A percentile compares a stretch with the other conserved stretches of the same genome.
Evolutionary conservation across 169 alveolate species (phyloP).

Genomic region (Plasmodium reichenowi): DNA sequence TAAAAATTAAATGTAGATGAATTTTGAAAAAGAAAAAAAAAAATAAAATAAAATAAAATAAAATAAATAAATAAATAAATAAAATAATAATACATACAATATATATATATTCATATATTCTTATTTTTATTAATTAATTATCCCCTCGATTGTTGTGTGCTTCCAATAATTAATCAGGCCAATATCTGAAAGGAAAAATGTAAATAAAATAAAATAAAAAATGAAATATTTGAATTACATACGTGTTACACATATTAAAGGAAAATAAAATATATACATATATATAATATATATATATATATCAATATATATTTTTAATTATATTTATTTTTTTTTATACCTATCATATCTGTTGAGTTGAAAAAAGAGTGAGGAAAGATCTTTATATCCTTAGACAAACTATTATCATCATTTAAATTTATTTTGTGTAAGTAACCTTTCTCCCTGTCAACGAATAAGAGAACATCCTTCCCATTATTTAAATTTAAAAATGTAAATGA

Average conservation of each 20-base stretch:
- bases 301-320: not conserved
- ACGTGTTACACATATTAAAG: not conserved
- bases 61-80: too few species aligned
- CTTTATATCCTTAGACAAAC: constrained; percentile 7
- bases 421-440: constrained; percentile 37
- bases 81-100: too few species aligned
- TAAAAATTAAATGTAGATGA: too few species aligned
- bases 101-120: not conserved
- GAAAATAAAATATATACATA: not conserved
- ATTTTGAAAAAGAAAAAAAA: too few species aligned
- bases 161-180: constrained; percentile 62
- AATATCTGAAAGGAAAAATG: constrained; percentile 35
- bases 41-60: too few species aligned
- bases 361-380: constrained; percentile 28
- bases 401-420: constrained; percentile 7
- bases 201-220: constrained; percentile 1
- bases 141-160: constrained; percentile 55
- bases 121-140: not conserved
- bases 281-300: too few species aligned
- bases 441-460: constrained; percentile 29
- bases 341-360: not conserved
- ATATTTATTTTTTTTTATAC: constrained; percentile 5
- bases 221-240: not conserved
- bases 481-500: constrained; percentile 18
- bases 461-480: constrained; percentile 6